Evolutionary conservation across 164 flowering plant species (phyloP).

Genomic region (Vitis cinerea): DNA sequence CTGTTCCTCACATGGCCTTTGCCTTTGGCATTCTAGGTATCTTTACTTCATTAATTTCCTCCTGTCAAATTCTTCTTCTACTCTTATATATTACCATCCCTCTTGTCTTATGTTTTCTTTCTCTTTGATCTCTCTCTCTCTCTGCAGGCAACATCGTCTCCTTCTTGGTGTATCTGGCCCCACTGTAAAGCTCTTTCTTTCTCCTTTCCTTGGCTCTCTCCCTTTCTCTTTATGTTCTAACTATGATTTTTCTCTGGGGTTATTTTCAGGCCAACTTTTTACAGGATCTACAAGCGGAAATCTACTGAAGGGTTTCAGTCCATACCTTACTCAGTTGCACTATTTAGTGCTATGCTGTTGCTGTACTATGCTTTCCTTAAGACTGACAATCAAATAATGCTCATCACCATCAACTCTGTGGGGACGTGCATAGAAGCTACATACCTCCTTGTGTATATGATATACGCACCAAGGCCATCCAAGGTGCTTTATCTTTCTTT

Average conservation of each 20-base stretch:
- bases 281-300: constrained; percentile 59
- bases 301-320: constrained; percentile 76
- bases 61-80: no score
- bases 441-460: constrained; percentile 52
- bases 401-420: constrained; percentile 57
- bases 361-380: constrained; percentile 67
- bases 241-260: not conserved
- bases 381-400: constrained; percentile 33
- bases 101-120: not conserved
- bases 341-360: constrained; percentile 63
- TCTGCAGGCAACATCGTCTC: constrained; percentile 61
- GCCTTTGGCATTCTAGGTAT: constrained; percentile 64
- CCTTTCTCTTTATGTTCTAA: not conserved
- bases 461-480: constrained; percentile 50
- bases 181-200: constrained; percentile 46
- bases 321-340: constrained; percentile 71
- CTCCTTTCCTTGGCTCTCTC: constrained; percentile 7
- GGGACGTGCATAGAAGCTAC: constrained; percentile 47
- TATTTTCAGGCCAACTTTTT: constrained; percentile 67
- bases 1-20: constrained; percentile 27
- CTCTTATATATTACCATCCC: not conserved
- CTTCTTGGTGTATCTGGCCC: constrained; percentile 65
- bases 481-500: constrained; percentile 34
- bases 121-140: not conserved
- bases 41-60: not conserved